Conservation (phyloP, 169 alveolate species). For the Perkinsus chesapeaki region DNA sequence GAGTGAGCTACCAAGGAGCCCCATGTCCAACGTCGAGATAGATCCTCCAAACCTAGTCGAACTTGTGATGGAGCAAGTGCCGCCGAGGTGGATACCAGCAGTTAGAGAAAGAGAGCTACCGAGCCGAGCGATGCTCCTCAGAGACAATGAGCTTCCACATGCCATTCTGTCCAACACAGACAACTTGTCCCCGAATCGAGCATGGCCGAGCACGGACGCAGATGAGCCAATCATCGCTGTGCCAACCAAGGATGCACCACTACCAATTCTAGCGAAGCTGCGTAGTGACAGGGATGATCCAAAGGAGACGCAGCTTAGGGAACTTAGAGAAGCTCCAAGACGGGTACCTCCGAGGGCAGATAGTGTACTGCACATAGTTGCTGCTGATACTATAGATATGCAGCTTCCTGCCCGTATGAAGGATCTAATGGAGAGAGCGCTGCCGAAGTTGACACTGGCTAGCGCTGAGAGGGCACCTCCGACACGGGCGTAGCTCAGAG, state of each 20-base stretch:
- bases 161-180: slow-evolving; percentile 1
- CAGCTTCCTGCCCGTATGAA: neutral
- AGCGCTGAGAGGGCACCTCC: neutral
- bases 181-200: neutral
- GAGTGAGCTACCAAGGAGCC: neutral
- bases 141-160: neutral
- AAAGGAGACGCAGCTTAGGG: neutral
- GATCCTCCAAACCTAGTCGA: neutral
- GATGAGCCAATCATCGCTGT: neutral
- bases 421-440: neutral
- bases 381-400: neutral
- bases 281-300: neutral
- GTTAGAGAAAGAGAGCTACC: neutral
- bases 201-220: neutral
- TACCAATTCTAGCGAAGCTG: neutral
- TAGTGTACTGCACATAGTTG: neutral
- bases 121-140: neutral
- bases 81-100: neutral
- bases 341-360: neutral
- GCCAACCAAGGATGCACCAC: neutral
- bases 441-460: neutral
- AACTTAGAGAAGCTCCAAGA: neutral
- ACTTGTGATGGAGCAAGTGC: neutral
- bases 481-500: neutral
- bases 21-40: neutral